Evolutionary conservation across 495 filamentous ascomycete genomes (phyloP), one percentile per base, ranked within the genome.

Genomic region (Xylaria cubensis): DNA sequence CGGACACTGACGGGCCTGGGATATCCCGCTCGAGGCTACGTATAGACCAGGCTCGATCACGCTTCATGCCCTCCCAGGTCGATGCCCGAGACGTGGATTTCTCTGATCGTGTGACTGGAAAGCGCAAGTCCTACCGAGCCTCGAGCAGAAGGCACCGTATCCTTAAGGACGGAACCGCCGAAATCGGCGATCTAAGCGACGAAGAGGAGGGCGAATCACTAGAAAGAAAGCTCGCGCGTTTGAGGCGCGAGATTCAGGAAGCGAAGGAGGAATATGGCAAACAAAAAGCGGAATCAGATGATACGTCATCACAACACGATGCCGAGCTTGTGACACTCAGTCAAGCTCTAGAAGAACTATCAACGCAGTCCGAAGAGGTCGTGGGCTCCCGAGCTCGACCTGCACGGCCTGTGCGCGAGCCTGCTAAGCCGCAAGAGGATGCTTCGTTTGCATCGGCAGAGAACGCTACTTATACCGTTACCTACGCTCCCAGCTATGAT

Each of bases 181-280:
- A 92, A 64, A 82, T 91, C 19, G 91, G 89, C 7, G 89, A 93
- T 69, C 78, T 91, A 9, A 92, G 88, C 70, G 90, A 92, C 50
- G 90, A 85, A 64, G 85, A 90, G 34, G 90, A 92, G 59, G 90
- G 91, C 59, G 92, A 94, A 79, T 90, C 86, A 56, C 76, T 95
- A 59, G 90, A 92, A 66, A 83, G 89, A 64, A 94, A 92, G 81
- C 87, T 99, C 67, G 93, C 94, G 44, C 87, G 93, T 61, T 78
- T 97, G 67, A 90, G 87, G 73, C 85, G 92, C 51, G 93, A 96
- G 82, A 89, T 94, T 8, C 91, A 93, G 76, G 93, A 95, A 72
- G 83, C 93, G 53, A 93, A 91, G 76, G 86, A 87, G 69, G 90
- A 93, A 68, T 88, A 90, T 78, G 85, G 83, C 36, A 86, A 79